These are phyloP conservation scores for Atkinsonella texensis DNA, from an alignment of 2,329 filamentous ascomycete genomes.

Conservation along the genomic window DNA sequence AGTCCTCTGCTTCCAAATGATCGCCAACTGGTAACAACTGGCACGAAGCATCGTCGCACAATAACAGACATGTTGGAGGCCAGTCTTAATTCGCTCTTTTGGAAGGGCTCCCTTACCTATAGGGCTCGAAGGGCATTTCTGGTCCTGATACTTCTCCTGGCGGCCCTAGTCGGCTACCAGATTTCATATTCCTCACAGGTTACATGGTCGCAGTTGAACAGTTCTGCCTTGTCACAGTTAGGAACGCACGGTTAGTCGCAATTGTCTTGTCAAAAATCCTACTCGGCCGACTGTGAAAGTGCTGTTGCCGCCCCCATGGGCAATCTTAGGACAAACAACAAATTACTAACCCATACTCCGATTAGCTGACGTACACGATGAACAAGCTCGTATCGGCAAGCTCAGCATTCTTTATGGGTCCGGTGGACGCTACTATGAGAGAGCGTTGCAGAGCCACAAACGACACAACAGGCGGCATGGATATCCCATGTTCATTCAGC, in stretches of 20 bases:
- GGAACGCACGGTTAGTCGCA: conserved; percentile 1
- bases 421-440: conserved; percentile 3
- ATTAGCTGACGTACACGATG: conserved; percentile 3
- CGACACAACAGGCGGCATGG: conserved; percentile 22
- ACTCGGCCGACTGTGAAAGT: too few species aligned
- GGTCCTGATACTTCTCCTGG: background rate
- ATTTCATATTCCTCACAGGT: background rate
- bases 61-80: conserved; percentile 1
- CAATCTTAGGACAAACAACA: background rate
- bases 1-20: background rate
- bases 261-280: background rate
- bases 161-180: background rate
- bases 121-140: background rate
- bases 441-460: conserved; percentile 22
- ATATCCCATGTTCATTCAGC: conserved; percentile 22
- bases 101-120: background rate
- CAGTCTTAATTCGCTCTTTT: background rate
- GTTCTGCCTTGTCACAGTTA: background rate
- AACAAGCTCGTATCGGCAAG: conserved; percentile 5
- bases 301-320: too few species aligned
- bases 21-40: background rate
- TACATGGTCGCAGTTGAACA: background rate
- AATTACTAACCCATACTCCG: background rate
- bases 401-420: conserved; percentile 6
- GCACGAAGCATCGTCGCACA: background rate